These are phyloP conservation scores for Dendrobium nobile DNA, from an alignment of 106 monocot species.

Conservation along the genomic window DNA sequence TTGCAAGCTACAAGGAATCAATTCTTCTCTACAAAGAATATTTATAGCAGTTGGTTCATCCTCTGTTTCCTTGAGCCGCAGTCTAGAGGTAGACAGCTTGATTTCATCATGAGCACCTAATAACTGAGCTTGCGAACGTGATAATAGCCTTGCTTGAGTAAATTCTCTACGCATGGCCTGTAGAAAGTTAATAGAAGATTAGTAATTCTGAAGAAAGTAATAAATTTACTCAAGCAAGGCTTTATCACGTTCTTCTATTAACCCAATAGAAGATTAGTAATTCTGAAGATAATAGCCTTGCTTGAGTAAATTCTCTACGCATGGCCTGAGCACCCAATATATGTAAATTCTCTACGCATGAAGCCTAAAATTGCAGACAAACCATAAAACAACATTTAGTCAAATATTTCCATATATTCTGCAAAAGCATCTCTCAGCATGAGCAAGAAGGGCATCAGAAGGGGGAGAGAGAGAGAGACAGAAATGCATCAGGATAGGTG, in stretches of 20 bases:
- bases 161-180: slow-evolving; percentile 96
- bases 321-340: too few relatives aligned
- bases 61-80: slow-evolving; percentile 68
- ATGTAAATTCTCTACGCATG: too few relatives aligned
- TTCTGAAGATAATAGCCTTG: too few relatives aligned
- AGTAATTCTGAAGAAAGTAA: background rate
- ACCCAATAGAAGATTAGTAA: too few relatives aligned
- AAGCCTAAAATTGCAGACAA: background rate
- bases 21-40: slow-evolving; percentile 62
- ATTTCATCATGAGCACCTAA: slow-evolving; percentile 91
- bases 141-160: slow-evolving; percentile 65
- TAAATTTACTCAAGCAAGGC: slow-evolving; percentile 66
- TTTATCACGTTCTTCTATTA: slow-evolving; percentile 36
- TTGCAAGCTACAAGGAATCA: slow-evolving; percentile 60
- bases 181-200: slow-evolving; percentile 3
- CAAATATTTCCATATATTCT: background rate
- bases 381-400: background rate
- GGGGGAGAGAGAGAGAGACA: background rate
- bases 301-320: too few relatives aligned
- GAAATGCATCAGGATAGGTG: background rate
- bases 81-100: slow-evolving; percentile 64
- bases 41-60: slow-evolving; percentile 56
- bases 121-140: slow-evolving; percentile 70
- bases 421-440: too few relatives aligned
- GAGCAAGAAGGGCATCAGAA: background rate